phyloP scores from a whole-genome alignment of 306 rosid species.

The Cicer cuneatum region DNA sequence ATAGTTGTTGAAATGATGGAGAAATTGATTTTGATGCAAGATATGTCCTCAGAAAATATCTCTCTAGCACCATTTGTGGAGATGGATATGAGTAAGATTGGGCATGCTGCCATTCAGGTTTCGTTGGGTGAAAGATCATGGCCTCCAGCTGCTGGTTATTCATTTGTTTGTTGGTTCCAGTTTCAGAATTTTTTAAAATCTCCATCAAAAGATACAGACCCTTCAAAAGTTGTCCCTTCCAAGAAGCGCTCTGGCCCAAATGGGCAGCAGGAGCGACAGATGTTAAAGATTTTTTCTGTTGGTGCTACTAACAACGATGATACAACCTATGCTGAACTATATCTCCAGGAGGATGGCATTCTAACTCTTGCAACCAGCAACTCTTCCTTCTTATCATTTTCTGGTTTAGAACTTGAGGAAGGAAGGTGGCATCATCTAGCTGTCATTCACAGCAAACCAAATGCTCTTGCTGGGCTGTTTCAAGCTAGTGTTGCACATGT shows the following conservation, averaged over 20 bases:
- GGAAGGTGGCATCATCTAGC: conserved; percentile 99
- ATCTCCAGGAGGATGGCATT: conserved; percentile 96
- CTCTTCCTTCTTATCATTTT: conserved; percentile 77
- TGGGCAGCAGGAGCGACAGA: conserved; percentile 61
- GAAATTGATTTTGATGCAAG: conserved; percentile 79
- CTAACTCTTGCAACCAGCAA: conserved; percentile 95
- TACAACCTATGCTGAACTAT: conserved; percentile 85
- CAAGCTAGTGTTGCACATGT: conserved; percentile 98
- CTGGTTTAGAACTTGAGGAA: conserved; percentile 93
- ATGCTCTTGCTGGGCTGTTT: conserved; percentile 99
- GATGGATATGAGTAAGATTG: conserved; percentile 94
- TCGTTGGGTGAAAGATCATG: conserved; percentile 99
- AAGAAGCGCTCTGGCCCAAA: conserved; percentile 63
- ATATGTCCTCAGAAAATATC: conserved; percentile 73
- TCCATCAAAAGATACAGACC: conserved; percentile 71
- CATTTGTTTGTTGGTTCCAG: conserved; percentile 99
- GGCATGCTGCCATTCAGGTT: conserved; percentile 98
- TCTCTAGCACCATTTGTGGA: conserved; percentile 93
- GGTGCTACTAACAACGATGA: conserved; percentile 79
- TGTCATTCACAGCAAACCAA: conserved; percentile 95
- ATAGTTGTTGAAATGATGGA: conserved; percentile 91
- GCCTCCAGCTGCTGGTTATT: conserved; percentile 99
- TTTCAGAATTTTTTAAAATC: conserved; percentile 77
- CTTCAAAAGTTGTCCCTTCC: conserved; percentile 66
- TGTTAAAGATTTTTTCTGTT: conserved; percentile 86